Evolutionary conservation across 208 protist genomes (phyloP), one percentile per base, ranked within the genome.

Genomic region (Acanthamoeba triangularis): DNA sequence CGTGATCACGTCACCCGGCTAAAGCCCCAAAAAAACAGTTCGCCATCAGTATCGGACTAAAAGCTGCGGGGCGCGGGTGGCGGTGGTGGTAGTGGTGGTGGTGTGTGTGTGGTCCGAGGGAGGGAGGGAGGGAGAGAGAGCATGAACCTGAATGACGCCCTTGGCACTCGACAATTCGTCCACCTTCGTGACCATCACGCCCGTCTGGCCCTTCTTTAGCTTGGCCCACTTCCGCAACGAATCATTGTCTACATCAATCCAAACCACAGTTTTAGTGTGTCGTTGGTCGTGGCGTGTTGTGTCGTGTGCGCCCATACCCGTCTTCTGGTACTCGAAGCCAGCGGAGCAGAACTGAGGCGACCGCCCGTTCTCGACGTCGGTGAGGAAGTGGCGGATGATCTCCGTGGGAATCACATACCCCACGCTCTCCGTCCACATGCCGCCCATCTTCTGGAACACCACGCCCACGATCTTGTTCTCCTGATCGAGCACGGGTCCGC

Each of bases 401-500:
- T 85, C 76, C n/a, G 76, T 85, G 3, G 76, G 76, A 28, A 85
- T 85, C 11, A 85, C 76, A 25, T 85, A 85, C 5, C 76, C 76
- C 5, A 85, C 76, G 76, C 76, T 85, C 44, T 85, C 76, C 41
- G 76, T 85, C 76, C 76, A 85, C 47, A 56, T 56, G 13, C 76
- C 76, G 47, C 76, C 76, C 76, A 85, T 85, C 76, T 85, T 85
- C 76, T 85, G 76, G 76, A 85, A 85, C 41, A 85, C 76, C 14
- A 85, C 76, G 41, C 84, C 94, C 18, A 95, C 82, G 28, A 95
- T 90, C 30, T 91, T 93, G 78, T 65, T 78, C 67, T 93, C 44
- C 35, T 93, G 37, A n/a, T 78, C 76, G 20, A 84, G 56, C 20
- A 88, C 78, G 6, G 78, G 78, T 8, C 94, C 94, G 10, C 65